A percentile compares a stretch with the other conserved stretches of the same genome.
These are phyloP conservation scores for Lipomyces sp. DNA, from an alignment of 805 yeast species.

Conservation along the genomic window DNA sequence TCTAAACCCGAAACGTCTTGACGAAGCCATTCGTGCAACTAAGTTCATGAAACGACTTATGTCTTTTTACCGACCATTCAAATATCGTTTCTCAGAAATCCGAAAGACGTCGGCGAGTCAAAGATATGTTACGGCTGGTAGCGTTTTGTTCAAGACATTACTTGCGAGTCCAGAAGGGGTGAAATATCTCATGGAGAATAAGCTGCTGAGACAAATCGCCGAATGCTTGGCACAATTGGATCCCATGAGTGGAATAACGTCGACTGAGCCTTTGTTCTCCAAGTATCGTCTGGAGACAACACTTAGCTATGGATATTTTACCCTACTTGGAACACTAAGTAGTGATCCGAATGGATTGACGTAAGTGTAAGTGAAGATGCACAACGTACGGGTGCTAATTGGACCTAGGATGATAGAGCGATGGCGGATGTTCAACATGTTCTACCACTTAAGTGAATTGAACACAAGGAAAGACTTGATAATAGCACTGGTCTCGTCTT, in stretches of 20 bases:
- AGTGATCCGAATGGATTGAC: slow-evolving; percentile 63
- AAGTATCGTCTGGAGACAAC: slow-evolving; percentile 63
- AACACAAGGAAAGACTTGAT: slow-evolving; percentile 62
- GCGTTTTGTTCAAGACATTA: slow-evolving; percentile 70
- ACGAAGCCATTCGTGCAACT: slow-evolving; percentile 76
- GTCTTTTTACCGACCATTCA: slow-evolving; percentile 90
- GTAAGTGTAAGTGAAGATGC: not conserved
- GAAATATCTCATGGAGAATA: slow-evolving; percentile 68
- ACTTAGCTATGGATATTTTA: slow-evolving; percentile 74
- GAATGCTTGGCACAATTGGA: slow-evolving; percentile 87
- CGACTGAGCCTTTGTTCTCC: slow-evolving; percentile 76
- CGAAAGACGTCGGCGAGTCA: slow-evolving; percentile 57
- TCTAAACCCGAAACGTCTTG: slow-evolving; percentile 69
- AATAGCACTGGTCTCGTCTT: slow-evolving; percentile 59
- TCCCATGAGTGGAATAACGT: slow-evolving; percentile 73
- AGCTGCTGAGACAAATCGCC: slow-evolving; percentile 83
- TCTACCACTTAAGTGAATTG: slow-evolving; percentile 68
- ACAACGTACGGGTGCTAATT: not conserved
- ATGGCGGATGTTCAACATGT: slow-evolving; percentile 83
- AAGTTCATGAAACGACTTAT: slow-evolving; percentile 82
- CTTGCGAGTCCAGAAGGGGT: slow-evolving; percentile 69
- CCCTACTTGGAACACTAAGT: slow-evolving; percentile 75
- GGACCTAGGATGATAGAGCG: slow-evolving; percentile 59
- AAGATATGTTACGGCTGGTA: slow-evolving; percentile 71
- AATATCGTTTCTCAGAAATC: slow-evolving; percentile 71